Conservation (phyloP, 306 rosid genomes). For the barrel medic (Medicago truncatula) region DNA sequence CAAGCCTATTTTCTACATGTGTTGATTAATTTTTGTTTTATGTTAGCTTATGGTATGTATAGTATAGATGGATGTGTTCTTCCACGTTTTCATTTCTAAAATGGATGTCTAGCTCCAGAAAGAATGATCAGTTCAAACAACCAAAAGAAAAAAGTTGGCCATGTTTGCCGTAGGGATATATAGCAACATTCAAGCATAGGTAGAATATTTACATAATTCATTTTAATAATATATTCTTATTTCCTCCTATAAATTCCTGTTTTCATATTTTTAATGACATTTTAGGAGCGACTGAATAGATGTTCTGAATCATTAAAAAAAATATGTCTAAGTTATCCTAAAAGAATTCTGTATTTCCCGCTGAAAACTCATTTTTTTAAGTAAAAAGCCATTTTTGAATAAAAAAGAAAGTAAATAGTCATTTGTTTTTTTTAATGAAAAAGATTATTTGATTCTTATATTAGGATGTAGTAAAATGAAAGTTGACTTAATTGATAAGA, state of each 20-base stretch:
- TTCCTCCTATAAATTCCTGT: not conserved
- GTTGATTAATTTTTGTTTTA: not conserved
- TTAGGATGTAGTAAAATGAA: too few species aligned
- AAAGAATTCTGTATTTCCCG: too few species aligned
- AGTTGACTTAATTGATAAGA: too few species aligned
- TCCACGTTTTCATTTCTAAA: constrained; percentile 4
- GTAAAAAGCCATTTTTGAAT: too few species aligned
- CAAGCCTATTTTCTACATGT: constrained; percentile 10
- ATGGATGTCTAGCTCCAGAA: constrained; percentile 6
- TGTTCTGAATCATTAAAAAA: too few species aligned
- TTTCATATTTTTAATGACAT: not conserved
- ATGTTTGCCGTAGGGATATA: not conserved
- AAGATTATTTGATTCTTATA: too few species aligned
- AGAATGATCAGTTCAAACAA: constrained; percentile 4
- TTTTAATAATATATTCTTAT: not conserved
- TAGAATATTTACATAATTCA: not conserved
- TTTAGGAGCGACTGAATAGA: not conserved
- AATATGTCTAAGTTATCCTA: too few species aligned
- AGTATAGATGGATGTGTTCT: constrained; percentile 10
- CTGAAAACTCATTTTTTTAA: too few species aligned
- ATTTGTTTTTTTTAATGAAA: too few species aligned
- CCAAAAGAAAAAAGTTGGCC: not conserved
- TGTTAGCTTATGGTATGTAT: constrained; percentile 16
- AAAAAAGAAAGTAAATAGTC: too few species aligned
- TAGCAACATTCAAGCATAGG: not conserved